phyloP scores from a whole-genome alignment of 2,329 filamentous ascomycete species.

The Penicillium sp. region DNA sequence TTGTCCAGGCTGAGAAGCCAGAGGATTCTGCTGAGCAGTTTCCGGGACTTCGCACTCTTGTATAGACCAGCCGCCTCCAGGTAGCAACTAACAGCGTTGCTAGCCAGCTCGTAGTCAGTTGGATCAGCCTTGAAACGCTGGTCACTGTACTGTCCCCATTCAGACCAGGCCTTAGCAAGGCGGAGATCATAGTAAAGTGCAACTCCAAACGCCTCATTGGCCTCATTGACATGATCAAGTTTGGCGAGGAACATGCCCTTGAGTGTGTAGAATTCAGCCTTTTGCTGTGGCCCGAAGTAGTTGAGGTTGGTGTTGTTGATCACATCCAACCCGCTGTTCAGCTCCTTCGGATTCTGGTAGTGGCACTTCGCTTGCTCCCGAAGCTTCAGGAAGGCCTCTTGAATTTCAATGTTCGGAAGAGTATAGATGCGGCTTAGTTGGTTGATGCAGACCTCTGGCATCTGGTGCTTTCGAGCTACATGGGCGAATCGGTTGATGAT shows the following conservation, averaged over 20 bases:
- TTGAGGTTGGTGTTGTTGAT: slow-evolving; percentile 99
- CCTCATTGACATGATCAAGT: slow-evolving; percentile 82
- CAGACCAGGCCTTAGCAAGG: slow-evolving; percentile 95
- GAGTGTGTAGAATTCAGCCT: slow-evolving; percentile 97
- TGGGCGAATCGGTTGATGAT: slow-evolving; percentile 99
- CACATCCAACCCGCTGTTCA: slow-evolving; percentile 89
- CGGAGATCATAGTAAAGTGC: slow-evolving; percentile 95
- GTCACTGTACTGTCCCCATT: slow-evolving; percentile 99
- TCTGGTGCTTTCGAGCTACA: slow-evolving; percentile 92
- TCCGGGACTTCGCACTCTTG: slow-evolving; percentile 94
- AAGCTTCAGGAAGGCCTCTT: slow-evolving; percentile 96
- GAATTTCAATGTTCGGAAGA: slow-evolving; percentile 97
- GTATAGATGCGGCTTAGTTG: slow-evolving; percentile 98
- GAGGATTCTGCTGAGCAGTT: slow-evolving; percentile 85
- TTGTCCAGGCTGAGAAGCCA: slow-evolving; percentile 96
- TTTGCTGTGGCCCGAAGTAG: slow-evolving; percentile 94
- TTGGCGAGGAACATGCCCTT: slow-evolving; percentile 99
- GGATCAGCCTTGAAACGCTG: slow-evolving; percentile 92
- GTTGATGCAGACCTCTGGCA: slow-evolving; percentile 95
- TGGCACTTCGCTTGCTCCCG: slow-evolving; percentile 99
- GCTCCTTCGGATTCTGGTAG: slow-evolving; percentile 90
- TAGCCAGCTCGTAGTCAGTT: slow-evolving; percentile 73
- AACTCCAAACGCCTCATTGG: slow-evolving; percentile 89
- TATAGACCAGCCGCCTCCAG: slow-evolving; percentile 93
- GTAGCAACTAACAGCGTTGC: slow-evolving; percentile 92